phyloP scores from a whole-genome alignment of 306 rosid genomes.

The Geum urbanum region DNA sequence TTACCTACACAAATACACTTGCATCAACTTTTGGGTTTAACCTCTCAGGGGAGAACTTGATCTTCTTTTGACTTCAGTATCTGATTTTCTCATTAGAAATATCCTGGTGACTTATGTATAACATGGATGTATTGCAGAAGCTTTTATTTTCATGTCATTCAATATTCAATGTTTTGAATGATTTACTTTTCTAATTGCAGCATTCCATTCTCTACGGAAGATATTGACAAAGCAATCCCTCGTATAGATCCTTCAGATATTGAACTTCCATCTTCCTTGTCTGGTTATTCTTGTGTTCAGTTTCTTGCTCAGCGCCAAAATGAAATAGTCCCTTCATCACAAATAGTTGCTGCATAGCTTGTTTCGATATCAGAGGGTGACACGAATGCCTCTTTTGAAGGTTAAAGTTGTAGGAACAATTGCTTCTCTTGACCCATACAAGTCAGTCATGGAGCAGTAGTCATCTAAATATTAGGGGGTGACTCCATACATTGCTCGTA shows the following conservation, averaged over 20 bases:
- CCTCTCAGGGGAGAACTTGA: not conserved
- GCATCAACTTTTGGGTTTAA: not conserved
- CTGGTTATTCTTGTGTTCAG: constrained; percentile 65
- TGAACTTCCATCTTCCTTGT: constrained; percentile 56
- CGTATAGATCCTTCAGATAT: constrained; percentile 71
- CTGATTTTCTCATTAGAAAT: not conserved
- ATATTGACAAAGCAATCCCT: constrained; percentile 87
- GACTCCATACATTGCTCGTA: constrained; percentile 11
- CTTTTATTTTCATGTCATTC: not conserved
- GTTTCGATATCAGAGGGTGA: constrained; percentile 5
- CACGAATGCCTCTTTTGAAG: not conserved
- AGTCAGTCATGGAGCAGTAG: constrained; percentile 10
- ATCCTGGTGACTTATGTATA: not conserved
- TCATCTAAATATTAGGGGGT: constrained; percentile 21
- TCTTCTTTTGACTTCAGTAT: not conserved
- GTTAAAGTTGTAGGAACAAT: not conserved
- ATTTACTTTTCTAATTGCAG: constrained; percentile 41
- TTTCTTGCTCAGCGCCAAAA: constrained; percentile 55
- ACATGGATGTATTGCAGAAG: not conserved
- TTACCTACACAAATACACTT: not conserved
- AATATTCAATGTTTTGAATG: not conserved
- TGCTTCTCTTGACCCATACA: not conserved
- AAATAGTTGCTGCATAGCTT: constrained; percentile 7
- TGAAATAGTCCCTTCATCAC: constrained; percentile 16
- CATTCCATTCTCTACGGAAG: constrained; percentile 96